These are phyloP conservation scores for Yamadazyma insecticola DNA, from an alignment of 805 yeast genomes.

Conservation along the genomic window DNA sequence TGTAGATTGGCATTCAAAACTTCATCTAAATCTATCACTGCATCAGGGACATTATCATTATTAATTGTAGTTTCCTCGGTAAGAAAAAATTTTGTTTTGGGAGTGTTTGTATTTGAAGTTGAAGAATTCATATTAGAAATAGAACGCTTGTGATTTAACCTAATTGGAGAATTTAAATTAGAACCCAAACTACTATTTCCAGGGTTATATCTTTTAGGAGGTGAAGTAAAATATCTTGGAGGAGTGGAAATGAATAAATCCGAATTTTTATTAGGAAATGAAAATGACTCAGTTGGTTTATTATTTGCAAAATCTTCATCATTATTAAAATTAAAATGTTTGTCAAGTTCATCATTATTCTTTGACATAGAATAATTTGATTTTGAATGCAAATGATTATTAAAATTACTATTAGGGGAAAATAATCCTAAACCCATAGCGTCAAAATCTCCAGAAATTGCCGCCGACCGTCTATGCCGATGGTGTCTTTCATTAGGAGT, in stretches of 20 bases:
- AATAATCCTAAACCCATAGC: constrained; percentile 33
- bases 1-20: constrained; percentile 29
- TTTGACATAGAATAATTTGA: constrained; percentile 1
- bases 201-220: not conserved
- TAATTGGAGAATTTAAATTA: constrained; percentile 32
- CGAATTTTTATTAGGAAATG: constrained; percentile 21
- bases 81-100: constrained; percentile 21
- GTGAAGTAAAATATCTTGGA: constrained; percentile 5
- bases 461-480: constrained; percentile 81
- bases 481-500: constrained; percentile 45
- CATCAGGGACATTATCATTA: constrained; percentile 31
- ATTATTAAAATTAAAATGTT: constrained; percentile 28
- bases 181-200: constrained; percentile 5
- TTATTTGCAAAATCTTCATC: constrained; percentile 29
- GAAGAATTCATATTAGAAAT: not conserved
- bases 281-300: constrained; percentile 22
- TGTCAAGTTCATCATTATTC: constrained; percentile 17
- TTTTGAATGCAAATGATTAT: constrained; percentile 3
- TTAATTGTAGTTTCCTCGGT: constrained; percentile 25
- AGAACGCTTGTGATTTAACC: constrained; percentile 20
- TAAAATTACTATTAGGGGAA: constrained; percentile 11
- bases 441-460: constrained; percentile 84
- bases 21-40: constrained; percentile 38
- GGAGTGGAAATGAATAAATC: constrained; percentile 10
- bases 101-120: constrained; percentile 9